Percentiles rank a stretch among this genome's conserved stretches.
Conservation (phyloP, 495 filamentous ascomycete species). For the Penicillium samsonianum region DNA sequence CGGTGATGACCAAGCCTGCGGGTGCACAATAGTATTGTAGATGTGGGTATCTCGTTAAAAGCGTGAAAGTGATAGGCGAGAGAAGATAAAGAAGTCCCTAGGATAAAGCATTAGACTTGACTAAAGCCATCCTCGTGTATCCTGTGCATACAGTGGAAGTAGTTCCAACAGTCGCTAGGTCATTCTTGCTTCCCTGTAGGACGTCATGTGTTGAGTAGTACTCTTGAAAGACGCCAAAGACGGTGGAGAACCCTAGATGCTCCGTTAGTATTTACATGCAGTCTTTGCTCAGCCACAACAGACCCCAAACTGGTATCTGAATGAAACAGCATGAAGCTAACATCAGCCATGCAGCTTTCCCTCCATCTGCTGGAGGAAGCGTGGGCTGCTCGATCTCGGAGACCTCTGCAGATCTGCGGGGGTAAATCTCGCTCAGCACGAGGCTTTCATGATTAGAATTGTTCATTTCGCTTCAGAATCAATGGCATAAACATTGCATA, state of each 20-base stretch:
- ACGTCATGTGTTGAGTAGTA: constrained; percentile 40
- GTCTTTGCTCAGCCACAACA: constrained; percentile 6
- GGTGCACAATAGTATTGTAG: constrained; percentile 43
- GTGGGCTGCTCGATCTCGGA: constrained; percentile 35
- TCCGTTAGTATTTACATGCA: constrained; percentile 1
- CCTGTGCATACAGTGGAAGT: constrained; percentile 38
- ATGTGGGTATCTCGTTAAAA: constrained; percentile 50
- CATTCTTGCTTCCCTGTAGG: constrained; percentile 36
- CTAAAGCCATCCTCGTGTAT: not conserved
- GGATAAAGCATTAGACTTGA: constrained; percentile 18
- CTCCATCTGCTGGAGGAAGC: constrained; percentile 60
- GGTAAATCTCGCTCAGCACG: constrained; percentile 7
- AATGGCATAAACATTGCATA: not conserved
- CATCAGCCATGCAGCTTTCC: constrained; percentile 65
- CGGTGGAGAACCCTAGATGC: constrained; percentile 47
- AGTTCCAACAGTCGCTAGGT: constrained; percentile 55
- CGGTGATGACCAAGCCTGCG: constrained; percentile 45
- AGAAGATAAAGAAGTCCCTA: constrained; percentile 59
- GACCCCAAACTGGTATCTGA: constrained; percentile 67
- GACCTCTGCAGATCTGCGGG: constrained; percentile 10
- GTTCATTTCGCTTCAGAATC: constrained; percentile 9
- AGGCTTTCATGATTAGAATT: constrained; percentile 10
- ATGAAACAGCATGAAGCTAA: constrained; percentile 61
- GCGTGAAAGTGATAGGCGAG: constrained; percentile 51
- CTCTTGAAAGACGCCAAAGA: constrained; percentile 54